Evolutionary conservation across 2,329 filamentous ascomycete species (phyloP).

Genomic region (Aspergillus persii): DNA sequence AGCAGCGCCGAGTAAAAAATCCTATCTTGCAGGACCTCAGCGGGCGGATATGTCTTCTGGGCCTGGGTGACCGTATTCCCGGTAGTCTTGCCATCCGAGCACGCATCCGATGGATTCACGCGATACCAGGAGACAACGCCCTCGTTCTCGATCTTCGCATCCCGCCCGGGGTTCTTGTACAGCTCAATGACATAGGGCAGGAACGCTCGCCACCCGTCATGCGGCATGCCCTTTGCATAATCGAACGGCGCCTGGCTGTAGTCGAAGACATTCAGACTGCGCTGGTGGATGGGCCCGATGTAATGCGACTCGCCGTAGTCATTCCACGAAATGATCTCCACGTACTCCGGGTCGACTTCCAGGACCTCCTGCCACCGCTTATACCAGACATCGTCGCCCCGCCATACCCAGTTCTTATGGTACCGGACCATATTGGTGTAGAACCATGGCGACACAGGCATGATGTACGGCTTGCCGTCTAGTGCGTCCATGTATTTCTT

Average conservation of each 20-base stretch:
- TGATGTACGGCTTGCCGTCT: slow-evolving; percentile 46
- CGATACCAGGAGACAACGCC: slow-evolving; percentile 31
- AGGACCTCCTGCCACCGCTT: slow-evolving; percentile 58
- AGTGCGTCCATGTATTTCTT: slow-evolving; percentile 39
- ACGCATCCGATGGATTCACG: slow-evolving; percentile 16
- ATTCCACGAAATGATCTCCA: slow-evolving; percentile 61
- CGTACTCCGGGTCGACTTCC: slow-evolving; percentile 50
- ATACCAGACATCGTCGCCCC: slow-evolving; percentile 60
- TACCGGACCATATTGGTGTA: slow-evolving; percentile 57
- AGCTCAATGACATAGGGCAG: slow-evolving; percentile 36
- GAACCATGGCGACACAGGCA: slow-evolving; percentile 58
- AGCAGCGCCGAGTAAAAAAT: slow-evolving; percentile 37
- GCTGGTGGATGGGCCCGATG: slow-evolving; percentile 50
- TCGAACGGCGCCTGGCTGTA: slow-evolving; percentile 40
- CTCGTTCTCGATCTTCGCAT: slow-evolving; percentile 25
- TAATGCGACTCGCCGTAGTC: slow-evolving; percentile 63
- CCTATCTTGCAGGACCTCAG: slow-evolving; percentile 18
- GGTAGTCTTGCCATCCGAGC: slow-evolving; percentile 24
- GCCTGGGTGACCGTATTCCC: slow-evolving; percentile 28
- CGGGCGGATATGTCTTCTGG: slow-evolving; percentile 22
- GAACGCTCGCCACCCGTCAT: slow-evolving; percentile 31
- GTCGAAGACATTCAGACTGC: slow-evolving; percentile 40
- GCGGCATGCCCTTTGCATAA: slow-evolving; percentile 28
- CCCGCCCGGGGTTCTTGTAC: slow-evolving; percentile 30
- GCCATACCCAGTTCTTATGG: slow-evolving; percentile 63